A percentile compares a stretch with the other conserved stretches of the same genome.
Conservation (phyloP, 2,329 filamentous ascomycete genomes). For the Pseudocercospora fijiensis region DNA sequence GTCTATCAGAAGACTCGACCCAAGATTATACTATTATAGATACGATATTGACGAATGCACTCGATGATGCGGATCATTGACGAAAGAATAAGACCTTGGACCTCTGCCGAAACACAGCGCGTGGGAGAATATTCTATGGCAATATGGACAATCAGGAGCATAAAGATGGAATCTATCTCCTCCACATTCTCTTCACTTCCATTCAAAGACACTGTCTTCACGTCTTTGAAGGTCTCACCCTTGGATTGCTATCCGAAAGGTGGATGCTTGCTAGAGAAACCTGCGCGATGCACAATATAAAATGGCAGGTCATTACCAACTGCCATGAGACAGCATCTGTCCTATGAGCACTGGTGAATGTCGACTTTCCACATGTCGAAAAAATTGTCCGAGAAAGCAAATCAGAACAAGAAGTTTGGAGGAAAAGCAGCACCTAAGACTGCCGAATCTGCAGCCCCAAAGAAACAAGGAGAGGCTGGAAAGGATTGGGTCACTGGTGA, state of each 20-base stretch:
- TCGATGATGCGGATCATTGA: not conserved
- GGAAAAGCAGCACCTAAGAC: not conserved
- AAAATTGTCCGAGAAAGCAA: not conserved
- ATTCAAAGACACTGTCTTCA: conserved; percentile 1
- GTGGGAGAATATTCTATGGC: not conserved
- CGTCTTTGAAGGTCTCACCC: not conserved
- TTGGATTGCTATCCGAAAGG: not conserved
- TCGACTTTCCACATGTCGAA: not conserved
- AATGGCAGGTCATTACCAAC: not conserved
- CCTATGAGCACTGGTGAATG: not conserved
- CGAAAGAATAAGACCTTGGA: not conserved
- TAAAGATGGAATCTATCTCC: not conserved
- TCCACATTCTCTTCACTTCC: not conserved
- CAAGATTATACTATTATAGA: not conserved
- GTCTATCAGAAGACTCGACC: not conserved
- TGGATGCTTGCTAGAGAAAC: not conserved
- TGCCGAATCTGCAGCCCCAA: not conserved
- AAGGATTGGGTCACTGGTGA: not conserved
- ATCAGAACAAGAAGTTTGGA: not conserved
- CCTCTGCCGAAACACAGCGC: not conserved
- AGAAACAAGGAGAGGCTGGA: not conserved
- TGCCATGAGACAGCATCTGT: not conserved
- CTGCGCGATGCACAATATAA: not conserved
- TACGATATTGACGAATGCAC: not conserved
- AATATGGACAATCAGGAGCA: not conserved